A percentile compares a stretch with the other conserved stretches of the same genome.
phyloP scores from a whole-genome alignment of 2,329 filamentous ascomycete genomes.

The Sporothrix dimorphospora region DNA sequence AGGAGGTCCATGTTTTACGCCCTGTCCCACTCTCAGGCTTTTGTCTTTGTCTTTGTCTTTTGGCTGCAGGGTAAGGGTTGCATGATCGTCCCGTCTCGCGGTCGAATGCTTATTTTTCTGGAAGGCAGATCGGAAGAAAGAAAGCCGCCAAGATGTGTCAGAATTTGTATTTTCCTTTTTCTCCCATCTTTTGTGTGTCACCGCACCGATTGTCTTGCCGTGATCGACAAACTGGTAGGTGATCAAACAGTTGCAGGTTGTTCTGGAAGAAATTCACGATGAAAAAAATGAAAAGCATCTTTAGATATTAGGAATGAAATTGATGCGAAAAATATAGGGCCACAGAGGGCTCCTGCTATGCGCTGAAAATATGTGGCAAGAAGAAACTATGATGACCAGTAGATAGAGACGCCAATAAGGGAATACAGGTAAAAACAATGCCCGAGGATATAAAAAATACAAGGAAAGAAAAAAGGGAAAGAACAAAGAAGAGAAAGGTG shows the following conservation, averaged over 20 bases:
- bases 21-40: not conserved
- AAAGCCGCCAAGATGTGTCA: not conserved
- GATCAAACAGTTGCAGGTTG: constrained; percentile 1
- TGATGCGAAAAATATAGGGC: not conserved
- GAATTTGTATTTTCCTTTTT: constrained; percentile 2
- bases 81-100: constrained; percentile 12
- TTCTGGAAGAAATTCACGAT: not conserved
- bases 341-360: constrained; percentile 3
- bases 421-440: not conserved
- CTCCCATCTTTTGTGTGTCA: not conserved
- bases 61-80: not conserved
- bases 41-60: not conserved
- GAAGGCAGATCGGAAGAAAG: not conserved
- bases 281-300: not conserved
- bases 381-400: constrained; percentile 1
- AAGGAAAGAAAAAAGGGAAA: not conserved
- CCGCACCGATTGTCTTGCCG: not conserved
- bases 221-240: not conserved
- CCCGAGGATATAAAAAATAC: constrained; percentile 19
- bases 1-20: not conserved
- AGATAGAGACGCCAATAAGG: not conserved
- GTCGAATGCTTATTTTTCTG: not conserved
- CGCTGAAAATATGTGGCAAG: not conserved
- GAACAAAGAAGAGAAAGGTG: not conserved
- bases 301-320: not conserved